A percentile compares a stretch with the other conserved stretches of the same genome.
phyloP scores from a whole-genome alignment of 1,284 basidiomycete genomes.

The Leccinum fuscescens region DNA sequence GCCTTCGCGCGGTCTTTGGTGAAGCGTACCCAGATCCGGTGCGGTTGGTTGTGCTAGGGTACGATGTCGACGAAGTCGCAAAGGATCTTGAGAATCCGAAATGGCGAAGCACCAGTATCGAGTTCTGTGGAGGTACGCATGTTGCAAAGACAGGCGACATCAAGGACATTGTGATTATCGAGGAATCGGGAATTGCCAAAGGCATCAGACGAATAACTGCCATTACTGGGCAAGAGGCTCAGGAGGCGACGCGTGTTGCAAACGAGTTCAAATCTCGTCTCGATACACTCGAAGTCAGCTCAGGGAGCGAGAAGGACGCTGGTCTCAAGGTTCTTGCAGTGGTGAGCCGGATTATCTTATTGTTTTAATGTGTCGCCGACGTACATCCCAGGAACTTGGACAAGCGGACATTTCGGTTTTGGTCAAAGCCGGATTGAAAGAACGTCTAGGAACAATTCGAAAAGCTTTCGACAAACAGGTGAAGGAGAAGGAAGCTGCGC shows the following conservation, averaged over 20 bases:
- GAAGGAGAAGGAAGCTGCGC: constrained; percentile 79
- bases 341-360: constrained; percentile 46
- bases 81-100: constrained; percentile 84
- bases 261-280: constrained; percentile 66
- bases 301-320: constrained; percentile 83
- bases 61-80: constrained; percentile 82
- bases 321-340: constrained; percentile 80
- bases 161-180: constrained; percentile 90
- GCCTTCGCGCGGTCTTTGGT: constrained; percentile 94
- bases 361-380: constrained; percentile 4
- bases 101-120: constrained; percentile 89
- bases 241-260: constrained; percentile 74
- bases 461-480: constrained; percentile 84
- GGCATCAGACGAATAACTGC: constrained; percentile 94
- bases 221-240: constrained; percentile 92
- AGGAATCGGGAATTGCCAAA: constrained; percentile 97
- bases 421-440: constrained; percentile 79
- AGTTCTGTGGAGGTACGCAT: constrained; percentile 99
- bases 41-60: constrained; percentile 89
- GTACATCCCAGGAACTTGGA: constrained; percentile 70
- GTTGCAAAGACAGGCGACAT: constrained; percentile 95
- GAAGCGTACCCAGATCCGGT: constrained; percentile 98
- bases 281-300: constrained; percentile 59
- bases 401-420: constrained; percentile 88
- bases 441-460: constrained; percentile 68